Evolutionary conservation across 768 basidiomycete genomes (phyloP), one percentile per base, ranked within the genome.

Genomic region (Mycena belliarum): DNA sequence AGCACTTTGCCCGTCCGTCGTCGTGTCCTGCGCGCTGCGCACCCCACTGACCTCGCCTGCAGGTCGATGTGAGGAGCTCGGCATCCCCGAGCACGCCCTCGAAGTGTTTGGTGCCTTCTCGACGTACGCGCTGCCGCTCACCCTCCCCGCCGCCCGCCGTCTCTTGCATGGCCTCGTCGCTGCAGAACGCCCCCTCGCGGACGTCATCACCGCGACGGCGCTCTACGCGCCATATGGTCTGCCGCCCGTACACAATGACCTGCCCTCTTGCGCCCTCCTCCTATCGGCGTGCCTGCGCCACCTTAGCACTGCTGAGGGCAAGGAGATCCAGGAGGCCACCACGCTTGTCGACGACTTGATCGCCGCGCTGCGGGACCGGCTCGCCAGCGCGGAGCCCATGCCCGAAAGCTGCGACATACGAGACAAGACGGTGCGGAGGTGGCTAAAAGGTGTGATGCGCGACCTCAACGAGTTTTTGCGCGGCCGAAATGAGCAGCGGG

Each of bases 1-100:
- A 63, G 44, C 58, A 50, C 26, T 63, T 63, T 47, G 51, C 62
- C 18, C 62, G 62, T 63, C 18, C 41, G 52, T 46, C 40, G 9
- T 42, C 21, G 20, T 20, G 6, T 49, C 47, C 37, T 29, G 40
- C 15, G 18, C 29, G 12, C 2, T 24, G 15, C 20, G 21, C 20
- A 6, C 11, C n/a, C 15, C 29, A 20, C 25, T 40, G 8, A 52
- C 18, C 10, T 32, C 23, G 24, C 21, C 1, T 14, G n/a, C 25
- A 35, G 33, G 33, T 15, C 33, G 33, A 21, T 45, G 49, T 24
- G 44, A 20, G 2, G 55, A 57, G 42, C 33, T 57, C 4, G 41
- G 49, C 8, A 37, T 57, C 55, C 55, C 55, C 12, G 55, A 57
- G 33, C 55, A 50, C 33, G 55, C 55, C 11, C 55, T 57, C 5